Percentiles rank a stretch among this genome's conserved stretches.
Evolutionary conservation across 345 rosid species (phyloP).

Genomic region (Gossypium anomalum): DNA sequence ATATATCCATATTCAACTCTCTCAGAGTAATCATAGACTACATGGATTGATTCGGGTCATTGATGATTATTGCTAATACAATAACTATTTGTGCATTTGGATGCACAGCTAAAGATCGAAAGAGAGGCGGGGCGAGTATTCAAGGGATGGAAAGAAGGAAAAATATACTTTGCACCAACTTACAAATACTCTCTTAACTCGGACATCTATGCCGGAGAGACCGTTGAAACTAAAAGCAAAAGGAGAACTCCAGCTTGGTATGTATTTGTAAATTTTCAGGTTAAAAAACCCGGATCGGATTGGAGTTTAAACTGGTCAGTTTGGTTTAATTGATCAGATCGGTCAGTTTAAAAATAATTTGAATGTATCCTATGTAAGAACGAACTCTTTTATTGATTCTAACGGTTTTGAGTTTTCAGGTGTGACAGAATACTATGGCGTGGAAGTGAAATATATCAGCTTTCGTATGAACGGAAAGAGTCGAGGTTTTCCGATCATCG

Average conservation of each 20-base stretch:
- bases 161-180: constrained; percentile 83
- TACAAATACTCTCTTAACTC: constrained; percentile 87
- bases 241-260: constrained; percentile 99
- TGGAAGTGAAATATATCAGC: constrained; percentile 64
- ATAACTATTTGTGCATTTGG: background rate
- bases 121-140: constrained; percentile 87
- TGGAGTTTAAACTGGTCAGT: background rate
- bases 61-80: background rate
- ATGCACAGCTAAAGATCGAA: constrained; percentile 74
- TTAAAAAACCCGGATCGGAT: background rate
- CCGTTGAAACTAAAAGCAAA: constrained; percentile 52
- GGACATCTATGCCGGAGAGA: constrained; percentile 74
- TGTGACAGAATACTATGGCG: constrained; percentile 91
- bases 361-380: too few relatives aligned
- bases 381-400: background rate
- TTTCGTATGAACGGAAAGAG: constrained; percentile 57
- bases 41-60: background rate
- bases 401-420: constrained; percentile 37
- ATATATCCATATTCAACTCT: background rate
- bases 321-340: background rate
- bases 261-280: background rate
- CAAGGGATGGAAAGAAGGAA: constrained; percentile 87
- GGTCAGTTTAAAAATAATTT: background rate
- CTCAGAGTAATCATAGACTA: background rate
- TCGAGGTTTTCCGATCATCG: constrained; percentile 86